Base-by-base conservation (phyloP, 1,139 yeast species). In the Geotrichum histeridarum region DNA sequence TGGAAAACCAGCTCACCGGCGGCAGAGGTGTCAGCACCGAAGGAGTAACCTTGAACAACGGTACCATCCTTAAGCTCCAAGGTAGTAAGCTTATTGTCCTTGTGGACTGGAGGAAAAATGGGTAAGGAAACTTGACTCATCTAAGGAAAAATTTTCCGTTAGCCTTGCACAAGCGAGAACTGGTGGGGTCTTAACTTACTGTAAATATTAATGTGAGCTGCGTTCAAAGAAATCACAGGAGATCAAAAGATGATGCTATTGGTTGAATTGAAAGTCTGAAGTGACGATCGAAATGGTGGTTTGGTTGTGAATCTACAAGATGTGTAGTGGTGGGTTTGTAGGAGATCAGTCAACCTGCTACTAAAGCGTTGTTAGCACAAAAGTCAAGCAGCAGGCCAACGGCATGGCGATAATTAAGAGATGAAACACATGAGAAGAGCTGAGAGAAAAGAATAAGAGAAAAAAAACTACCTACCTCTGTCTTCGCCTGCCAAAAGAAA, bases 1-100 rank as follows among this genome's bases (percentile, higher is more conserved):
- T 93, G 99, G 82, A 94, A 94, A 61, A 94, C 99, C 68, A 93
- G 82, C 77, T 94, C 99, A 79, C 99, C 99, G 58, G 99, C 95
- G 56, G 84, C 83, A 37, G 93, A 74, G 59, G 78, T 82, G 60
- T 85, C 85, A 57, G 99, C 97, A 77, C 99, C 99, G 65, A 94
- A 94, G 27, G 99, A 91, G 77, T 88, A 93, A 74, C 99, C 99
- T 75, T 90, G 95, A 64, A 91, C 79, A 59, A 85, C 83, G 61
- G 84, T 74, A 60, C 98, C 98, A 73, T 90, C 95, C 66, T 88
- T 86, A 66, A 95, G 82, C 74, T 94, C 96, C 70, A 93, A 81
- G 59, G 96, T 84, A 80, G 90, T 83, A 74, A 90, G 77, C 67
- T 84, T 83, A 74, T 87, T 89, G 59, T 84, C 81, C 56, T 88